Percentiles rank a stretch among this genome's conserved stretches.
Evolutionary conservation across 177 flowering plant species (phyloP).

Genomic region (Tripterygium wilfordii): DNA sequence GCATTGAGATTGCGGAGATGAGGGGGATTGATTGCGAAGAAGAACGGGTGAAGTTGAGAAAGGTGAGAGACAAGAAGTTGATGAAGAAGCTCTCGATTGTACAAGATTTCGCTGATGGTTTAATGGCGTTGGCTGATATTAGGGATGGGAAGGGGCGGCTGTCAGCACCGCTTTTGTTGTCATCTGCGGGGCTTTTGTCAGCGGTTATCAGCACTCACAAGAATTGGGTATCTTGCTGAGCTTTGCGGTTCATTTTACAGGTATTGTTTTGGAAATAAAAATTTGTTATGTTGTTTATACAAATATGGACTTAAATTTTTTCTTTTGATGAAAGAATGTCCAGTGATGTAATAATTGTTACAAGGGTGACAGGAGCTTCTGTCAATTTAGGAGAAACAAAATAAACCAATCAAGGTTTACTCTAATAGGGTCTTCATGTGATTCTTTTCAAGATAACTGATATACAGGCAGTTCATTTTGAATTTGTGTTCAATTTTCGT

Average conservation of each 20-base stretch:
- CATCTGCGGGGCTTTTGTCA: constrained; percentile 75
- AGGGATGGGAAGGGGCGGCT: constrained; percentile 63
- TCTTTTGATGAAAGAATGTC: no score
- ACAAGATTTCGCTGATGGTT: constrained; percentile 82
- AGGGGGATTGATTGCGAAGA: constrained; percentile 29
- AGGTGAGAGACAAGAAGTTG: constrained; percentile 53
- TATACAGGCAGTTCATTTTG: no score
- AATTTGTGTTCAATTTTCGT: no score
- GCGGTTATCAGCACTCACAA: constrained; percentile 90
- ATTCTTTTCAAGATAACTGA: no score
- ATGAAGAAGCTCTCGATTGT: constrained; percentile 74
- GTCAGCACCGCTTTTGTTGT: constrained; percentile 52
- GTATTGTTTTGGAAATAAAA: no score
- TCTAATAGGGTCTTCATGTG: no score
- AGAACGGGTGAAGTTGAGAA: constrained; percentile 27
- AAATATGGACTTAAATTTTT: no score
- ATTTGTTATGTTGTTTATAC: no score
- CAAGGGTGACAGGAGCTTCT: no score
- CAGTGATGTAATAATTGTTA: no score
- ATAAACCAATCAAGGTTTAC: no score
- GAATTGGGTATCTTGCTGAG: constrained; percentile 89
- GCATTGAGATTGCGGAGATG: constrained; percentile 27
- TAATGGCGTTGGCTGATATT: constrained; percentile 82
- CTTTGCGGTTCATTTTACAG: neutral
- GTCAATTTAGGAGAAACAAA: no score